phyloP scores from a whole-genome alignment of 257 asterid genomes.

The Thymus quinquecostatus region DNA sequence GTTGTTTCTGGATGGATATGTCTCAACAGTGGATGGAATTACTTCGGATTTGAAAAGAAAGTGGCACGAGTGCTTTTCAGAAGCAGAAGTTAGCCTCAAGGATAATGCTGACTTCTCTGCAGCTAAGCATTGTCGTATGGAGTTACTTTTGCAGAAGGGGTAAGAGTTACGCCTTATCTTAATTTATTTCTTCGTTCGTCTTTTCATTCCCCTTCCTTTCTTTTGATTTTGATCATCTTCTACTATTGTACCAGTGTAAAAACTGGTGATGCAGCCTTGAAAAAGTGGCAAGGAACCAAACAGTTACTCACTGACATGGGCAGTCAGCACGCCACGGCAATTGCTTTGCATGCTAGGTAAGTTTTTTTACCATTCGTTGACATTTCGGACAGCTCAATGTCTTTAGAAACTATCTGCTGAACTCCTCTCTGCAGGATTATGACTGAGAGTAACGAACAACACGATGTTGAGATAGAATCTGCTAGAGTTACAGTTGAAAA shows the following conservation, averaged over 20 bases:
- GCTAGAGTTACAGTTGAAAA: slow-evolving; percentile 62
- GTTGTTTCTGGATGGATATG: slow-evolving; percentile 66
- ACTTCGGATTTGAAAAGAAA: slow-evolving; percentile 69
- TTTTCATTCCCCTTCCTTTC: neutral
- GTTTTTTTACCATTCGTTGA: neutral
- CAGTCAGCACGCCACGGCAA: slow-evolving; percentile 49
- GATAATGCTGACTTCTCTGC: slow-evolving; percentile 78
- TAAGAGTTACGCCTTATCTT: slow-evolving; percentile 19
- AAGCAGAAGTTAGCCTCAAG: slow-evolving; percentile 53
- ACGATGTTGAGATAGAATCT: slow-evolving; percentile 59
- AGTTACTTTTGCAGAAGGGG: slow-evolving; percentile 74
- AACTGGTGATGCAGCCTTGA: slow-evolving; percentile 55
- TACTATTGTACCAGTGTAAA: slow-evolving; percentile 46
- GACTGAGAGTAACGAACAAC: slow-evolving; percentile 60
- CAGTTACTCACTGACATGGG: slow-evolving; percentile 59
- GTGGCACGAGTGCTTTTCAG: slow-evolving; percentile 74
- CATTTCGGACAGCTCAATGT: neutral
- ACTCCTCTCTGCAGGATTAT: slow-evolving; percentile 48
- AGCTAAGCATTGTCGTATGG: slow-evolving; percentile 90
- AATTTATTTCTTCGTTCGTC: neutral
- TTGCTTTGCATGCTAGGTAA: slow-evolving; percentile 60
- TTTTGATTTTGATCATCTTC: neutral
- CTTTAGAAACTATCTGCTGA: neutral
- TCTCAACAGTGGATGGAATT: slow-evolving; percentile 64
- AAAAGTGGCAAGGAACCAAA: slow-evolving; percentile 50